Base-by-base conservation (phyloP, 2,329 filamentous ascomycete genomes). In the Botrytis cinerea region DNA sequence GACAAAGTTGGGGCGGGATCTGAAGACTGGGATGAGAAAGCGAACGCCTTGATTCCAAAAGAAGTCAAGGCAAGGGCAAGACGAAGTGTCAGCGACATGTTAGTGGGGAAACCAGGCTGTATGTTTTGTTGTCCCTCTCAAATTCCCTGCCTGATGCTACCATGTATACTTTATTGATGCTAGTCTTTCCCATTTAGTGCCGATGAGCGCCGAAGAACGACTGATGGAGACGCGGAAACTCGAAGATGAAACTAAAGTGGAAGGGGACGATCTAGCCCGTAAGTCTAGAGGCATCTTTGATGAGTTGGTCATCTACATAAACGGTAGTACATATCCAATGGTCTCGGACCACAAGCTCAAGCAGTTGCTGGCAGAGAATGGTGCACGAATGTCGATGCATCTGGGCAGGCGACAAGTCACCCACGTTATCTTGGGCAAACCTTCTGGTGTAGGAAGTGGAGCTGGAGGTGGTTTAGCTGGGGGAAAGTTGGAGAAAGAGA, bases 261-360 rank as follows among this genome's bases (percentile, higher is more conserved):
- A 76, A 70, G 78, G 63, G 75, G 81, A 66, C 75, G 66, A 69
- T 43, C 48, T 69, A 51, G 74, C 54, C 75, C 82, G 70, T 73
- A 77, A 73, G 46, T 72, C 74, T 32, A 79, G 73, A 68, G 77
- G 76, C 64, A 87, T 97, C 71, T 95, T 98, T 80, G 83, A 88
- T 62, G 89, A 90, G 25, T 86, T 94, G 35, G 90, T 89, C 70
- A 87, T 97, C 78, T 96, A 95, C 83, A 88, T 98, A 82, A 97
- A 97, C 82, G 94, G 94, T 75, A 95, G 92, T 77, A 97, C 94
- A 2, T 87, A 90, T 74, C 94, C 95, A 1, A 82, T 89, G 38
- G 88, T 97, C 75, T 97, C 93, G 22, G 95, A 98, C 82, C 93
- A 97, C 84, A 92, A 89, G 80, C 87, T 98, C 73, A 97, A 96